Conservation (phyloP, 805 yeast genomes). For the Tetrapisispora fleetii region DNA sequence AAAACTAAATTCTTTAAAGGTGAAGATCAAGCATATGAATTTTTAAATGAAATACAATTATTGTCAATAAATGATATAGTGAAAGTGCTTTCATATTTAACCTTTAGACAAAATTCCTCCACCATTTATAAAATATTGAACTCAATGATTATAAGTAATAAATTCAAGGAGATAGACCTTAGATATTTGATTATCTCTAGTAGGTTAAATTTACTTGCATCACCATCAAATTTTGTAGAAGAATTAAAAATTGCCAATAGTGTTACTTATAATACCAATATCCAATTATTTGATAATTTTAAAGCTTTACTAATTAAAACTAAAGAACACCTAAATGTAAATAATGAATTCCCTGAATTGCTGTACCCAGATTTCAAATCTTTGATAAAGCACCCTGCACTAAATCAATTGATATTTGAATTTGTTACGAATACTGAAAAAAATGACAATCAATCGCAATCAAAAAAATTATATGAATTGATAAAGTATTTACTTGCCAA, state of each 20-base stretch:
- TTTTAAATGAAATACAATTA: slow-evolving; percentile 21
- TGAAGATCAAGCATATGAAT: slow-evolving; percentile 25
- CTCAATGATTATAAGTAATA: slow-evolving; percentile 15
- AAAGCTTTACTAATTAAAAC: background rate
- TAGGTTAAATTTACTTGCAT: background rate
- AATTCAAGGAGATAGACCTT: slow-evolving; percentile 6
- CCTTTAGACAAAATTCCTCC: slow-evolving; percentile 9
- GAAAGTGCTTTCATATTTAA: slow-evolving; percentile 18
- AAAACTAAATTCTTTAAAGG: slow-evolving; percentile 10
- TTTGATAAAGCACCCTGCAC: background rate
- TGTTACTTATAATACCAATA: no score
- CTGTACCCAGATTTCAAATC: background rate
- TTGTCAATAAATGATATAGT: slow-evolving; percentile 22
- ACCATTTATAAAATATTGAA: slow-evolving; percentile 6
- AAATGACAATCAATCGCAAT: background rate
- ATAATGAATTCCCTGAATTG: background rate
- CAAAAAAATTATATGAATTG: background rate
- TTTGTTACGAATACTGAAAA: background rate
- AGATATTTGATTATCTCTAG: background rate
- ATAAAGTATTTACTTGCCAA: background rate
- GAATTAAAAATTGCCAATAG: background rate
- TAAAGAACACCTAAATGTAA: background rate
- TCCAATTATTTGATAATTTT: background rate
- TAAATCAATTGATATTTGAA: background rate
- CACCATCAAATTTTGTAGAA: background rate